A percentile compares a stretch with the other conserved stretches of the same genome.
Evolutionary conservation across 805 yeast genomes (phyloP).

Genomic region (Pichia nakasei): DNA sequence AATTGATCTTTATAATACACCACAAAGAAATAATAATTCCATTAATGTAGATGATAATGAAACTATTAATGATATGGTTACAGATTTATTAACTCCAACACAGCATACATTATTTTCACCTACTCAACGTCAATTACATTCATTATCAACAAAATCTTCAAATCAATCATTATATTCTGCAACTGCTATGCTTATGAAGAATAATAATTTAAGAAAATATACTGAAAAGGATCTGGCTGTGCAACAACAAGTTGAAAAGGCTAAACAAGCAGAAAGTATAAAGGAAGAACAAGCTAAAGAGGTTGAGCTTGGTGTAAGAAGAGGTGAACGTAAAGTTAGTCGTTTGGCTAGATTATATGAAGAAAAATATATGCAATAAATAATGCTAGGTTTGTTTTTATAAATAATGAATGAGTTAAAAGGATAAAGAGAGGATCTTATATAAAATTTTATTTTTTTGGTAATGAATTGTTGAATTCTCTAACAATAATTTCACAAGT

Average conservation of each 20-base stretch:
- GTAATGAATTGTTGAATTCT: conserved; percentile 52
- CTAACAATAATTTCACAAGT: conserved; percentile 73
- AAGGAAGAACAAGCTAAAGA: conserved; percentile 18
- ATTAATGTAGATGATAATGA: background rate
- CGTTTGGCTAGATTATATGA: conserved; percentile 43
- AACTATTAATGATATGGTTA: conserved; percentile 1
- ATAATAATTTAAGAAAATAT: conserved; percentile 22
- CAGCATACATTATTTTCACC: conserved; percentile 2
- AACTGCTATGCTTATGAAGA: conserved; percentile 10
- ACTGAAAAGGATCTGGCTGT: conserved; percentile 25
- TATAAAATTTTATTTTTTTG: conserved; percentile 15
- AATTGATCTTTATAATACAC: conserved; percentile 4
- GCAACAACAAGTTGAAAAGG: conserved; percentile 16
- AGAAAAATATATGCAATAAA: conserved; percentile 25
- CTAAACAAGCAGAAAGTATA: conserved; percentile 5
- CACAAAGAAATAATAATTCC: background rate
- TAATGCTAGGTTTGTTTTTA: no score
- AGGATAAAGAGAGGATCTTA: no score
- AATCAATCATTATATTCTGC: background rate
- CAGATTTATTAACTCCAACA: conserved; percentile 6
- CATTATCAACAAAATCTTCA: background rate
- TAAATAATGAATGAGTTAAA: no score
- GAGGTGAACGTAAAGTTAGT: conserved; percentile 42
- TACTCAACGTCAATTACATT: background rate
- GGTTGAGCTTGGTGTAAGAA: conserved; percentile 21